Conservation (phyloP, 208 protist species). For the Trypanosoma lewisi region DNA sequence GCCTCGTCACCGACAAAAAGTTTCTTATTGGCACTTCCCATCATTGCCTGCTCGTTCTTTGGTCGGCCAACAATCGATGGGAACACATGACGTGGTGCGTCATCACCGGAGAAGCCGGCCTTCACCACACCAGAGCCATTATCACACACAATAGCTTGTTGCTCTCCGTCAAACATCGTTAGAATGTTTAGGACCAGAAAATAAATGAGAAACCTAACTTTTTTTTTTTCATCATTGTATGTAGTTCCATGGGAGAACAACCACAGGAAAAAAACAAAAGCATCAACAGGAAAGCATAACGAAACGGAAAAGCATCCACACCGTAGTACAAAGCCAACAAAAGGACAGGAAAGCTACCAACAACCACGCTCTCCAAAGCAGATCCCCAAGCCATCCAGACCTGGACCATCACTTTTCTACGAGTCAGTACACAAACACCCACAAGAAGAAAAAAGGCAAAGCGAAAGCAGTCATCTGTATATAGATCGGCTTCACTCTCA, state of each 20-base stretch:
- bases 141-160: constrained; percentile 79
- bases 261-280: constrained; percentile 4
- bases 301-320: too few species aligned
- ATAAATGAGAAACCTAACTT: constrained; percentile 1
- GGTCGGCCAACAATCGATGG: constrained; percentile 96
- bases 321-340: too few species aligned
- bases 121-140: constrained; percentile 92
- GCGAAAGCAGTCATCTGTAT: too few species aligned
- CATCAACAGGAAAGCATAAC: neutral
- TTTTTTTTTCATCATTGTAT: neutral
- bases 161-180: constrained; percentile 70
- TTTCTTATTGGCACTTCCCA: constrained; percentile 95
- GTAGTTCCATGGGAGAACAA: neutral
- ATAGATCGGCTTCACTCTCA: too few species aligned
- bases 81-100: constrained; percentile 96
- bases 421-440: too few species aligned
- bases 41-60: constrained; percentile 93
- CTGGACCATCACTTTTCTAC: too few species aligned
- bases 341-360: too few species aligned
- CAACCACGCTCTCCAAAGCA: too few species aligned
- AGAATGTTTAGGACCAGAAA: constrained; percentile 17
- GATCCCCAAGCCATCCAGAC: too few species aligned
- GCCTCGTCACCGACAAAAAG: constrained; percentile 94
- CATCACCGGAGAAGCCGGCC: constrained; percentile 96
- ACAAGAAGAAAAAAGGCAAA: too few species aligned